Base-by-base conservation (phyloP, 2,329 filamentous ascomycete species). In the Pseudogymnoascus sp. region DNA sequence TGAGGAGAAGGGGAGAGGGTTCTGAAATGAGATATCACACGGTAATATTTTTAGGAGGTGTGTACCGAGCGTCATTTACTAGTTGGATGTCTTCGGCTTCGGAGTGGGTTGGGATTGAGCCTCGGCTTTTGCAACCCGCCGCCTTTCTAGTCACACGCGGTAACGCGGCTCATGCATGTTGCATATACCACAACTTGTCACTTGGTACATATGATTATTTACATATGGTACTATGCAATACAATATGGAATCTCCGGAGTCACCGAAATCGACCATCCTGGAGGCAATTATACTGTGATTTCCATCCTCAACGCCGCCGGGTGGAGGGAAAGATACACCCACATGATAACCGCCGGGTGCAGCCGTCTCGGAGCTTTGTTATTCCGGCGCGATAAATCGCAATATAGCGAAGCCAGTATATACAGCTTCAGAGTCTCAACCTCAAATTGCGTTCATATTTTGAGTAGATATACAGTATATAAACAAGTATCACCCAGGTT, bases 11-110 rank as follows among this genome's bases (percentile, higher is more conserved):
- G 21, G 59, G 64, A 26, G 62, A 23, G 61, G 26, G 21, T 29
- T 52, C 43, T 63, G 61, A 41, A 62, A 59, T 38, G 16, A 62
- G 52, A 33, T 61, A 39, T 52, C 59, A 65, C 62, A n/a, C 52
- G 19, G 16, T 19, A 55, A 55, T 55, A 55, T 21, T 33, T 33
- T 33, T 55, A 26, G 49, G 29, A 55, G 49, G 26, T 55, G 49
- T 55, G 49, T 55, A 55, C 49, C 49, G 49, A 55, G 49, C 49
- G 49, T 55, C 49, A 55, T 55, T 55, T 21, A 55, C 49, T 55
- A 55, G 49, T 33, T 55, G 29, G 49, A 21, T 19, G 49, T 12
- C 49, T 55, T 55, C 49, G 49, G 49, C 49, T 33, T 55, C 29
- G 49, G 49, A 55, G 49, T 55, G 49, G 49, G 29, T 21, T 55